These are phyloP conservation scores for Thelephora terrestris DNA, from an alignment of 1,284 basidiomycete species.

Conservation along the genomic window DNA sequence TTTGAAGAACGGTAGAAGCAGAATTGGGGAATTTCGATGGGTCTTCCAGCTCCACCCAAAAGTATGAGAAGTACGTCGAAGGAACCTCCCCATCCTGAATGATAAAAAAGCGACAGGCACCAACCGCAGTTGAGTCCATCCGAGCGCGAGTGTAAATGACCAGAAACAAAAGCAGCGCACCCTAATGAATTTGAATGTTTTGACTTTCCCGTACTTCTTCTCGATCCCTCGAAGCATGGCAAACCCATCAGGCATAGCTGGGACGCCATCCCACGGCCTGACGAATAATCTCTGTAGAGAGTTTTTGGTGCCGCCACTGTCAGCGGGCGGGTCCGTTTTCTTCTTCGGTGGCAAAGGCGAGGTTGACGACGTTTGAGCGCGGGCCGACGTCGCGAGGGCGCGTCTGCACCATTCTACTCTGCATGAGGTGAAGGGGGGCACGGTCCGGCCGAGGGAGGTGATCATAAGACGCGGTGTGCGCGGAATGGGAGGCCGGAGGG, in stretches of 20 bases:
- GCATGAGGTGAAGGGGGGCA: no score
- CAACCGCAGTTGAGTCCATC: background rate
- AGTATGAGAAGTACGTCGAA: slow-evolving; percentile 29
- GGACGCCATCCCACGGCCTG: slow-evolving; percentile 27
- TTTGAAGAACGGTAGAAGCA: background rate
- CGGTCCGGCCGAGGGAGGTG: no score
- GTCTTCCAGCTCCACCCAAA: slow-evolving; percentile 35
- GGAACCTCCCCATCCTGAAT: slow-evolving; percentile 37
- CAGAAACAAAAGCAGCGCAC: slow-evolving; percentile 24
- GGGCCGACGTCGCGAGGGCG: no score
- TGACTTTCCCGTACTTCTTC: slow-evolving; percentile 41
- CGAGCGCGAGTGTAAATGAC: background rate
- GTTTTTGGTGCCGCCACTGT: no score
- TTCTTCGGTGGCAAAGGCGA: no score
- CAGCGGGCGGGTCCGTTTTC: no score
- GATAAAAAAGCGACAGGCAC: background rate
- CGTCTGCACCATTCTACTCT: no score
- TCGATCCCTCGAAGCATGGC: slow-evolving; percentile 44
- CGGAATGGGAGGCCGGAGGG: no score
- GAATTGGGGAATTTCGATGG: slow-evolving; percentile 24
- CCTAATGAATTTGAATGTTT: slow-evolving; percentile 34
- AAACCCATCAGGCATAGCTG: slow-evolving; percentile 36
- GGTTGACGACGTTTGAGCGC: no score
- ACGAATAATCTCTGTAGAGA: slow-evolving; percentile 21
- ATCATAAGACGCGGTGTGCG: no score